phyloP scores from a whole-genome alignment of 345 rosid genomes.

The Boechera divaricarpa region DNA sequence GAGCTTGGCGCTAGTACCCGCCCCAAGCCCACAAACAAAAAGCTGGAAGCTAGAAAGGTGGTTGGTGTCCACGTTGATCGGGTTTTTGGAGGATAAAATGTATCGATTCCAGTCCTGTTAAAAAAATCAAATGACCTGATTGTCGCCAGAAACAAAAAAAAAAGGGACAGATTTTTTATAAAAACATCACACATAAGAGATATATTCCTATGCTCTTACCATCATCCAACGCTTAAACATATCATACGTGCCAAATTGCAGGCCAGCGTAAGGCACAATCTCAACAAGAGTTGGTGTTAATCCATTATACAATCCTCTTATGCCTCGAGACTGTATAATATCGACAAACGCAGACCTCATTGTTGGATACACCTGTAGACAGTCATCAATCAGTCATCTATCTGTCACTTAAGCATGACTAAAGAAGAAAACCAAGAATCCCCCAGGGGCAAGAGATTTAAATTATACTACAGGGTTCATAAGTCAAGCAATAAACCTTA shows the following conservation, averaged over 20 bases:
- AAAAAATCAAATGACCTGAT: slow-evolving; percentile 21
- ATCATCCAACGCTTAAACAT: slow-evolving; percentile 89
- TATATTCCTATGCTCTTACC: slow-evolving; percentile 51
- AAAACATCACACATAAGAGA: not conserved
- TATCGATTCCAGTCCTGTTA: slow-evolving; percentile 72
- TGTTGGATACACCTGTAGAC: slow-evolving; percentile 82
- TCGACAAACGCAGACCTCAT: slow-evolving; percentile 92
- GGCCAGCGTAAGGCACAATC: slow-evolving; percentile 96
- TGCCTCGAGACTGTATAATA: slow-evolving; percentile 73
- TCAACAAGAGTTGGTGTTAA: slow-evolving; percentile 91
- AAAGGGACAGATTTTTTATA: not conserved
- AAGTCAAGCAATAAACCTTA: slow-evolving; percentile 58
- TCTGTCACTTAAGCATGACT: slow-evolving; percentile 6
- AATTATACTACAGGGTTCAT: not conserved
- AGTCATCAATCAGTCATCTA: slow-evolving; percentile 26
- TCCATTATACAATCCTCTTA: slow-evolving; percentile 89
- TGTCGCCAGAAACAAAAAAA: not conserved
- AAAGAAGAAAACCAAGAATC: not conserved
- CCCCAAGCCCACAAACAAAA: slow-evolving; percentile 83
- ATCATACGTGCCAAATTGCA: slow-evolving; percentile 95
- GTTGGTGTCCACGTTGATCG: slow-evolving; percentile 48
- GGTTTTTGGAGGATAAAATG: slow-evolving; percentile 49
- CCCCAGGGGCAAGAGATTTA: not conserved
- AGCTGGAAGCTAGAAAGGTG: slow-evolving; percentile 79
- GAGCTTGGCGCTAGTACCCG: slow-evolving; percentile 99